Evolutionary conservation across 2,329 filamentous ascomycete species (phyloP), one percentile per base, ranked within the genome.

Genomic region (Colletotrichum tabaci): DNA sequence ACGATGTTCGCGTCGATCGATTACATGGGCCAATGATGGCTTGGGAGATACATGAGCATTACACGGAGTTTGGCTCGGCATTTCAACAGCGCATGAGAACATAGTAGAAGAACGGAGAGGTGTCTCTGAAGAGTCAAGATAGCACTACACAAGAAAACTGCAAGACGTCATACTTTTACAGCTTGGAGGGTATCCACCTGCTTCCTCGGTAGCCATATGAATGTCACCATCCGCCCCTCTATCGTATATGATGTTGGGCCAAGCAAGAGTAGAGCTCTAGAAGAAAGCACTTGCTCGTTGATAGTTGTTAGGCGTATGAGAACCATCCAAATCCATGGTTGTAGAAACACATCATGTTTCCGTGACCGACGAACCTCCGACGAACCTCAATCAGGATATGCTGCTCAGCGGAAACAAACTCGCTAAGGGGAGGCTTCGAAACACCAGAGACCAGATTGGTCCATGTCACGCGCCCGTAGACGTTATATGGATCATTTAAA

Each of bases 21-120:
- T n/a, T 52, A 38, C 44, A 57, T 65, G n/a, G n/a, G 21, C 26
- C 21, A 26, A 30, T 18, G 13, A 16, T 26, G 40, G 46, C 13
- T 42, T n/a, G 15, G 30, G n/a, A 49, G 23, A 55, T 42, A 56
- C 58, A 57, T 21, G 16, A 56, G 58, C 66, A 67, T 64, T 35
- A 42, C 26, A 23, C 21, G 61, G 66, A 63, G 58, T 64, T 40
- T 23, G 42, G 42, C 21, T 44, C 35, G 56, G 66, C 58, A 64
- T 63, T 40, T 42, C 7, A 44, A 44, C 21, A 42, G 42, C 53
- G 35, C 55, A 66, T 66, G 26, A 42, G 18, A 49, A 23, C 21
- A 64, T 57, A 46, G 30, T 49, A 67, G 58, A 63, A 16, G 10
- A 18, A 18, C 3, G 12, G 42, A n/a, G 7, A 13, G 53, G 44